phyloP scores from a whole-genome alignment of 768 basidiomycete species.

The Boletus sp. region DNA sequence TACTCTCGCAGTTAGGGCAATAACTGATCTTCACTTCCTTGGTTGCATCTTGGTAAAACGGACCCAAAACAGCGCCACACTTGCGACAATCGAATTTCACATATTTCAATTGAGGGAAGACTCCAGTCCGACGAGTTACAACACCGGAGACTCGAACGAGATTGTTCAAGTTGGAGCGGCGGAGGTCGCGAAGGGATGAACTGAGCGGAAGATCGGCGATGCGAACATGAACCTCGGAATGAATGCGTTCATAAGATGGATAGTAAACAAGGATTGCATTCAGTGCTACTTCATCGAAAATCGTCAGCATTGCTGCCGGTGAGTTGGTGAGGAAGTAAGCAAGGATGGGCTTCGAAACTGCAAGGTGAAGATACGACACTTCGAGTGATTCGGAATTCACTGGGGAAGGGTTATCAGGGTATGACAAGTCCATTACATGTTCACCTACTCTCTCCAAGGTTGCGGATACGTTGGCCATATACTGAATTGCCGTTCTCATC shows the following conservation, averaged over 20 bases:
- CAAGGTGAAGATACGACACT: slow-evolving; percentile 95
- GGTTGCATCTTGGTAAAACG: slow-evolving; percentile 96
- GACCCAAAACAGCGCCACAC: slow-evolving; percentile 91
- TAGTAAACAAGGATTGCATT: slow-evolving; percentile 94
- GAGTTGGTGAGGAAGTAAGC: slow-evolving; percentile 98
- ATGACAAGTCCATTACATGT: slow-evolving; percentile 2
- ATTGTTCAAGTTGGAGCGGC: slow-evolving; percentile 89
- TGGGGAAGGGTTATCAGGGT: slow-evolving; percentile 32
- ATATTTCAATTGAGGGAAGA: slow-evolving; percentile 99
- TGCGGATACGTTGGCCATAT: slow-evolving; percentile 91
- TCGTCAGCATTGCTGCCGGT: slow-evolving; percentile 86
- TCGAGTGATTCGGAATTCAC: slow-evolving; percentile 97
- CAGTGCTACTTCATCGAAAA: slow-evolving; percentile 95
- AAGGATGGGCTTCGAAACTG: slow-evolving; percentile 87
- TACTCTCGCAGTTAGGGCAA: slow-evolving; percentile 91
- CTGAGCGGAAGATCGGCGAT: slow-evolving; percentile 91
- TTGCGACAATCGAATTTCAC: slow-evolving; percentile 98
- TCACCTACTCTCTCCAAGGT: slow-evolving; percentile 86
- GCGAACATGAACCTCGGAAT: slow-evolving; percentile 96
- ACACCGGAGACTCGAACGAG: slow-evolving; percentile 95
- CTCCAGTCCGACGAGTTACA: slow-evolving; percentile 91
- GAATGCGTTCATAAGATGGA: slow-evolving; percentile 94
- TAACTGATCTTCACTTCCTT: slow-evolving; percentile 93
- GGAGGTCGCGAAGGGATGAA: slow-evolving; percentile 89
- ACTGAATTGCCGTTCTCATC: slow-evolving; percentile 91